phyloP scores from a whole-genome alignment of 805 yeast species.

The Lachancea sp. region DNA sequence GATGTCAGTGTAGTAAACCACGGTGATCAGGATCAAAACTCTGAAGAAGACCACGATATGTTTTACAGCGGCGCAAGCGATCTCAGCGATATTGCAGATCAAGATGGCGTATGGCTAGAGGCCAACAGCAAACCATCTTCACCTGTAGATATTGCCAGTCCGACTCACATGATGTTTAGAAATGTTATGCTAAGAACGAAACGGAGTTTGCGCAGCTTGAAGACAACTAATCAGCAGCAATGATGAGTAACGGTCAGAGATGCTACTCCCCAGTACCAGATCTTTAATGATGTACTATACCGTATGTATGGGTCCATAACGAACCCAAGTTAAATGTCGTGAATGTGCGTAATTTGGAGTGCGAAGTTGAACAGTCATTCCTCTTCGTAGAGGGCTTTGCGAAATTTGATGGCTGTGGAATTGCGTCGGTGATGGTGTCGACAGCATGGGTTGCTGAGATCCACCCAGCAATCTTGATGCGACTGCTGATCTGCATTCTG shows the following conservation, averaged over 20 bases:
- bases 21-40: not conserved
- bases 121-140: conserved; percentile 1
- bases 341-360: too few relatives aligned
- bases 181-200: conserved; percentile 10
- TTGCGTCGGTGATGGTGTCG: conserved; percentile 32
- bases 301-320: not conserved
- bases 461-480: conserved; percentile 9
- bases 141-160: conserved; percentile 1
- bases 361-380: too few relatives aligned
- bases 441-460: conserved; percentile 20
- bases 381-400: conserved; percentile 16
- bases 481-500: not conserved
- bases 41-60: conserved; percentile 1
- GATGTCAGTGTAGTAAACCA: not conserved
- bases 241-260: too few relatives aligned
- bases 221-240: not conserved
- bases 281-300: not conserved
- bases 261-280: too few relatives aligned
- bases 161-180: conserved; percentile 4
- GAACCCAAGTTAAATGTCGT: not conserved
- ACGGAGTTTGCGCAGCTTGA: conserved; percentile 8
- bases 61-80: conserved; percentile 2
- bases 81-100: conserved; percentile 5
- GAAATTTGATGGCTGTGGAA: conserved; percentile 25
- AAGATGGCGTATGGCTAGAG: conserved; percentile 8